These are phyloP conservation scores for Geotrichum klebahnii DNA, from an alignment of 1,139 yeast species.

Conservation along the genomic window DNA sequence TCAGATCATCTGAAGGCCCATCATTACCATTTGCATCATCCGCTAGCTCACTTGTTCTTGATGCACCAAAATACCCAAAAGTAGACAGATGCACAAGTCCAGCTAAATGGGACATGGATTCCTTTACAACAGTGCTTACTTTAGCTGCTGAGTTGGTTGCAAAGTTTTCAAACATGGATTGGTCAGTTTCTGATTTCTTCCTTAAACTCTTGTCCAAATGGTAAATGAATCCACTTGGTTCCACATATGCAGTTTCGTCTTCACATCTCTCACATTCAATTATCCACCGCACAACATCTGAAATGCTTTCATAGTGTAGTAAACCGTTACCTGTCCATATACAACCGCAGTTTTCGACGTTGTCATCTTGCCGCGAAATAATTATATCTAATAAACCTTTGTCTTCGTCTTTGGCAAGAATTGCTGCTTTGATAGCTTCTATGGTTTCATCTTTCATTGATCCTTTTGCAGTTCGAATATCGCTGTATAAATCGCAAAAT, in stretches of 20 bases:
- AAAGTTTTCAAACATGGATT: conserved; percentile 13
- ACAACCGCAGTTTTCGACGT: conserved; percentile 30
- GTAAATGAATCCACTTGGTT: conserved; percentile 33
- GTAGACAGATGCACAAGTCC: conserved; percentile 25
- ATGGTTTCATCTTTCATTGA: conserved; percentile 27
- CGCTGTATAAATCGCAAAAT: conserved; percentile 25
- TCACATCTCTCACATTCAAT: conserved; percentile 29
- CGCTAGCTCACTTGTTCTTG: conserved; percentile 17
- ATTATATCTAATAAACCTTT: conserved; percentile 26
- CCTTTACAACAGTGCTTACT: conserved; percentile 29
- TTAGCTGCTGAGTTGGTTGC: conserved; percentile 21
- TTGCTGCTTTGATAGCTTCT: conserved; percentile 28
- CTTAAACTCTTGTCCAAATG: conserved; percentile 24
- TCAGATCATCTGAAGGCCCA: conserved; percentile 27
- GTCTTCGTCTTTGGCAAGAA: conserved; percentile 25
- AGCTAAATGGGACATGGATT: conserved; percentile 28
- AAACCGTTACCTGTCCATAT: conserved; percentile 28
- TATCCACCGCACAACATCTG: conserved; percentile 32
- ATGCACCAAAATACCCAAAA: conserved; percentile 20
- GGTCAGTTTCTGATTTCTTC: neutral
- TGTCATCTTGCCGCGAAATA: conserved; percentile 23
- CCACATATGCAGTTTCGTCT: conserved; percentile 29
- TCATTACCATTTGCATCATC: conserved; percentile 15
- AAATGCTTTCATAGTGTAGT: conserved; percentile 23
- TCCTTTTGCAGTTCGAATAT: conserved; percentile 28